Evolutionary conservation across 805 yeast species (phyloP), one percentile per base, ranked within the genome.

Genomic region (Millerozyma acaciae): DNA sequence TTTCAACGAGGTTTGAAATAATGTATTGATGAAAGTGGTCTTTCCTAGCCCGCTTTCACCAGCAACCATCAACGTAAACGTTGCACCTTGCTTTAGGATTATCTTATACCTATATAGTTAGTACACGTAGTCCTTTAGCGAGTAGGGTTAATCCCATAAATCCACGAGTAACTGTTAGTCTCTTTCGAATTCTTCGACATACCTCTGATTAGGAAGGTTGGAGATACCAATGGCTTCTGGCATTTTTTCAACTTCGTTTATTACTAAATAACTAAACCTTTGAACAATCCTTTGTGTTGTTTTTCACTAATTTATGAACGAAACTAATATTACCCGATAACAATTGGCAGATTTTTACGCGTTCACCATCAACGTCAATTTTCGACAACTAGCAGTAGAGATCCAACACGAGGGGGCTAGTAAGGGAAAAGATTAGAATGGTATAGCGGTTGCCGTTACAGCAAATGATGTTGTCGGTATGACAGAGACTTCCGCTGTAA

Each of bases 21-120:
- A 60, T 2, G 95, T 86, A 61, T 86, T 85, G 56, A 88, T 69
- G 46, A 87, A 87, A 0, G 96, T 88, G n/a, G 94, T 81, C 58
- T 88, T 86, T 40, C 97, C 97, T 32, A 87, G 65, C 5, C 96
- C 96, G 30, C 89, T 77, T 57, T 88, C 96, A 48, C 97, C 97
- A 29, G 87, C 86, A 17, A 86, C 79, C 88, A 86, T 77, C 36
- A 89, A 50, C 28, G 94, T 86, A 60, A 85, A 83, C 16, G 78
- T 67, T 14, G 87, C 83, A 27, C 93, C 94, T 47, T 76, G 68
- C 44, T 80, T 79, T 38, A 84, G 78, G 32, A 83, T 83, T 42
- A 81, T 76, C 55, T 82, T 84, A 64, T 82, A 83, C 55, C 83
- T 76, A 32, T 13, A 39, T 19, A 13, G 32, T 32, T 32, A 35